Percentiles rank a stretch among this genome's conserved stretches.
phyloP scores from a whole-genome alignment of 2,329 filamentous ascomycete species.

The Diplodia scrobiculata region DNA sequence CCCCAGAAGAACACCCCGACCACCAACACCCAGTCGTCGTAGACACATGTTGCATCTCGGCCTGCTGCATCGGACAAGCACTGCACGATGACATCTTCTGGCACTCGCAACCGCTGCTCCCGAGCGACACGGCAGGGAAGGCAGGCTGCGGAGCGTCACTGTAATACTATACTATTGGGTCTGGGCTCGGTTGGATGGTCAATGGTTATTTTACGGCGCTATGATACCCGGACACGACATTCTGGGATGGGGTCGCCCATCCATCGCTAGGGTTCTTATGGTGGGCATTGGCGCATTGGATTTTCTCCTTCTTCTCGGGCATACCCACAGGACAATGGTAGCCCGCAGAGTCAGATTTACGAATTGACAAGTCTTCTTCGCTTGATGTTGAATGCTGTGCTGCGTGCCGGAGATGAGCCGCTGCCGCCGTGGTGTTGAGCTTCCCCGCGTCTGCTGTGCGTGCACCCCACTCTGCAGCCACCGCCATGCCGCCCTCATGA shows the following conservation, averaged over 20 bases:
- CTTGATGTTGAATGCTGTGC: neutral
- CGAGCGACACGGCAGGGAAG: too few species aligned
- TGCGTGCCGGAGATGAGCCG: conserved; percentile 10
- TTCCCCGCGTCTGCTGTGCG: neutral
- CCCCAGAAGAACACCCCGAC: conserved; percentile 18
- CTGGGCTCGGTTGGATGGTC: conserved; percentile 8
- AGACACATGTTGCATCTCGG: neutral
- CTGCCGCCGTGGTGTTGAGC: neutral
- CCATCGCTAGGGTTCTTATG: conserved; percentile 24
- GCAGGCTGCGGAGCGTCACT: neutral
- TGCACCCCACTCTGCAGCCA: neutral
- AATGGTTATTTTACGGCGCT: conserved; percentile 27
- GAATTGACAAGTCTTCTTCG: conserved; percentile 16
- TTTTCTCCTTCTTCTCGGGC: neutral
- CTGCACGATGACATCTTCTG: neutral
- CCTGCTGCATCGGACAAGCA: neutral
- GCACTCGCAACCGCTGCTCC: neutral
- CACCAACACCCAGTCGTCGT: conserved; percentile 4
- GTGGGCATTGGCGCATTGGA: neutral
- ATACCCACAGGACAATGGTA: neutral
- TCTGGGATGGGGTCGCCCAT: conserved; percentile 25
- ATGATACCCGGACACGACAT: conserved; percentile 29
- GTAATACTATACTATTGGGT: conserved; percentile 21
- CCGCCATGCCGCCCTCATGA: conserved; percentile 34
- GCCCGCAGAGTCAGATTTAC: neutral